Evolutionary conservation across 2,329 filamentous ascomycete species (phyloP).

Genomic region (Nemania serpens): DNA sequence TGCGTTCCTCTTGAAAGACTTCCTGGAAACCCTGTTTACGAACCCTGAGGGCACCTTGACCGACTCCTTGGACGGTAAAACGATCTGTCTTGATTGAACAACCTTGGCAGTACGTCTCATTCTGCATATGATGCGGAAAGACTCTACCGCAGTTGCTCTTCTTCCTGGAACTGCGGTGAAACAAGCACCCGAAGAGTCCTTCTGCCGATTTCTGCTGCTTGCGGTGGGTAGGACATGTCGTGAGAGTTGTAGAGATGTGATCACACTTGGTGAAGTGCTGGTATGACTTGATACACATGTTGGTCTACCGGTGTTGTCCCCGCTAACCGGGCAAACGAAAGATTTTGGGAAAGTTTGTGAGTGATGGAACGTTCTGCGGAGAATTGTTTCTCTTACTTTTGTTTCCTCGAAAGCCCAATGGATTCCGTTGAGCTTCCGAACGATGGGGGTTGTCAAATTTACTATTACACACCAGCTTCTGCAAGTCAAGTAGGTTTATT

Average conservation of each 20-base stretch:
- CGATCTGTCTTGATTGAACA: constrained; percentile 26
- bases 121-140: constrained; percentile 28
- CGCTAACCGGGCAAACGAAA: neutral
- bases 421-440: neutral
- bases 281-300: constrained; percentile 37
- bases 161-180: constrained; percentile 16
- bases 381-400: no score
- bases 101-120: constrained; percentile 28
- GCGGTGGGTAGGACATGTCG: constrained; percentile 31
- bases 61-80: constrained; percentile 22
- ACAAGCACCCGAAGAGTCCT: constrained; percentile 29
- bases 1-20: constrained; percentile 20
- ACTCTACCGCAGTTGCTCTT: constrained; percentile 35
- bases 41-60: constrained; percentile 33
- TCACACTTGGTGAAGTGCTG: constrained; percentile 32
- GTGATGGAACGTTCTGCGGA: neutral
- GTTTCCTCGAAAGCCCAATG: neutral
- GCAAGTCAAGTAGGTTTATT: no score
- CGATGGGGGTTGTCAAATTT: neutral
- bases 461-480: neutral
- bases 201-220: constrained; percentile 32
- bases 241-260: constrained; percentile 29
- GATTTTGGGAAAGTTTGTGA: neutral
- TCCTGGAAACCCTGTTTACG: constrained; percentile 23
- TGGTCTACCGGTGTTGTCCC: no score